A percentile compares a stretch with the other conserved stretches of the same genome.
Evolutionary conservation across 2,329 filamentous ascomycete species (phyloP).

Genomic region (Diaporthe ilicicola): DNA sequence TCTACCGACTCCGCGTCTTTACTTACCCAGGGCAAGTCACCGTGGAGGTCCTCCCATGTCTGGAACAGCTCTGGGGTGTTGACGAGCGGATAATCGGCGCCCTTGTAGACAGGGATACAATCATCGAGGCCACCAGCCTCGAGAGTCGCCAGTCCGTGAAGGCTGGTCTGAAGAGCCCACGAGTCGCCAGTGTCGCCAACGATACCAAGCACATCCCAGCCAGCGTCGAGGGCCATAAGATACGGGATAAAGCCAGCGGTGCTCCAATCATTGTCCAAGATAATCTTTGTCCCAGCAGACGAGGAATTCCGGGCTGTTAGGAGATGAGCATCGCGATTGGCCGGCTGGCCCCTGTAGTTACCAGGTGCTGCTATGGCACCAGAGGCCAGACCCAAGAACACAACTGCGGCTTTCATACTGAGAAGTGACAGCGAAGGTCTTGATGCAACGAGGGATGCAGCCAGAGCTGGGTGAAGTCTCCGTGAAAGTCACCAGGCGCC

Average conservation of each 20-base stretch:
- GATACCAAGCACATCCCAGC: constrained; percentile 52
- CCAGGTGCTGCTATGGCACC: constrained; percentile 23
- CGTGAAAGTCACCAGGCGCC: not conserved
- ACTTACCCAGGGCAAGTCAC: constrained; percentile 50
- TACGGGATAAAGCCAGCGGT: constrained; percentile 52
- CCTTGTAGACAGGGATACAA: constrained; percentile 58
- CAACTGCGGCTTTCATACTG: constrained; percentile 21
- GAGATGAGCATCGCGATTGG: not conserved
- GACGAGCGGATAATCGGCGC: constrained; percentile 55
- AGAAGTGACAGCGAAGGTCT: not conserved
- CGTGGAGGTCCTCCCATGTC: constrained; percentile 54
- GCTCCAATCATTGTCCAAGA: constrained; percentile 58
- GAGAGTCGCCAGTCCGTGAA: constrained; percentile 56
- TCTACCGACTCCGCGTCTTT: too few species aligned
- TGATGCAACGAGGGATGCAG: not conserved
- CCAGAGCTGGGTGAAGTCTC: not conserved
- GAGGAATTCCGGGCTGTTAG: constrained; percentile 17
- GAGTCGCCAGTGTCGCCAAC: constrained; percentile 52
- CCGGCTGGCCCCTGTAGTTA: not conserved
- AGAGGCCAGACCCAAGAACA: not conserved
- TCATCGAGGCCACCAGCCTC: constrained; percentile 53
- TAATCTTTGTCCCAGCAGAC: constrained; percentile 28
- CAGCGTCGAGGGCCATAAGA: constrained; percentile 53
- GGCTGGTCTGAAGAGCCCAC: constrained; percentile 54
- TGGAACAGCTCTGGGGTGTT: constrained; percentile 54